phyloP scores from a whole-genome alignment of 2,329 filamentous ascomycete genomes.

The Fusarium citri region DNA sequence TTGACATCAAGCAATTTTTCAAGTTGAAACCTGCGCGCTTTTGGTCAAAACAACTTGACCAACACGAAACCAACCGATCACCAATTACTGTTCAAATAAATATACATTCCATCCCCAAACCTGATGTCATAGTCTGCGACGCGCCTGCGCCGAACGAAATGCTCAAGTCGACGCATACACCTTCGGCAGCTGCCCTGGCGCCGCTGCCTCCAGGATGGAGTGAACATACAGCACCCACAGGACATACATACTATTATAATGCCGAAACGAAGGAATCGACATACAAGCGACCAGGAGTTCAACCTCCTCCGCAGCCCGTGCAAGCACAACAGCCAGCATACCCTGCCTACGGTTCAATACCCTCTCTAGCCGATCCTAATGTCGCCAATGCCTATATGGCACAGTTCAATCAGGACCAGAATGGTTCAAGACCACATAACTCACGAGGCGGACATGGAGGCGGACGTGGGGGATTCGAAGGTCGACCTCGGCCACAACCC shows the following conservation, averaged over 20 bases:
- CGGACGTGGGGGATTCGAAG: constrained; percentile 63
- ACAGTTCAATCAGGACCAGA: constrained; percentile 60
- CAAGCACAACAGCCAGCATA: constrained; percentile 48
- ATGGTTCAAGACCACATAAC: constrained; percentile 50
- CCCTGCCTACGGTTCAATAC: constrained; percentile 47
- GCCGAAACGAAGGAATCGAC: constrained; percentile 85
- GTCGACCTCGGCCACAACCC: constrained; percentile 74
- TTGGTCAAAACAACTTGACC: too few species aligned
- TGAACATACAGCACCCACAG: constrained; percentile 90
- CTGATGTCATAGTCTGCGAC: constrained; percentile 31
- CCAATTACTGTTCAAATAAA: not conserved
- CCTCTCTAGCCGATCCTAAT: constrained; percentile 64
- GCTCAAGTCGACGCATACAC: constrained; percentile 82
- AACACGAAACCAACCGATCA: not conserved
- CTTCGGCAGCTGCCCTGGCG: constrained; percentile 60
- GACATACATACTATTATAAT: constrained; percentile 91
- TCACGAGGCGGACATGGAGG: constrained; percentile 49
- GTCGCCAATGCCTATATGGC: constrained; percentile 72
- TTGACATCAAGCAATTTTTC: not conserved
- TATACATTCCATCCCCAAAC: not conserved
- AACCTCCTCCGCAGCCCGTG: constrained; percentile 27
- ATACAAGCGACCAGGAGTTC: constrained; percentile 77
- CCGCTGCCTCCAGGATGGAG: constrained; percentile 86
- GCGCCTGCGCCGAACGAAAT: constrained; percentile 55
- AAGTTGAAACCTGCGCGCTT: not conserved